phyloP scores from a whole-genome alignment of 164 flowering plant species.

The Warburgia ugandensis region DNA sequence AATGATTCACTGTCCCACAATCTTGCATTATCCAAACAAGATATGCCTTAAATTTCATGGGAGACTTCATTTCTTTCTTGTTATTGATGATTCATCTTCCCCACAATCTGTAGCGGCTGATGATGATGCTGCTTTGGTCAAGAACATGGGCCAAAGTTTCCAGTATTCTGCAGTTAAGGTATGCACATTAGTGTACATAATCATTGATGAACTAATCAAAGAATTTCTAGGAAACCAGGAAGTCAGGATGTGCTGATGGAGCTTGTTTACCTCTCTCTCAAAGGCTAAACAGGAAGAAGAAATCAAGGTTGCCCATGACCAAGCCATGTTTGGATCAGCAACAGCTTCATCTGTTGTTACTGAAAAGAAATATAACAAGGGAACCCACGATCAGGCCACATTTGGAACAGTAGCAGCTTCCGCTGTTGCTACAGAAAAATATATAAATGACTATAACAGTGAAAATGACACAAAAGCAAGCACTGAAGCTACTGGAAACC shows the following conservation, averaged over 20 bases:
- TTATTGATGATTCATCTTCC: too few species aligned
- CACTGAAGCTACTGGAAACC: background rate
- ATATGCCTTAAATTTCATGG: background rate
- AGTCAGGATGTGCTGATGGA: too few species aligned
- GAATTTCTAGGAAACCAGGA: too few species aligned
- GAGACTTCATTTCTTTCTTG: background rate
- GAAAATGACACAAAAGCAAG: background rate
- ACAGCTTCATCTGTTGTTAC: constrained; percentile 11
- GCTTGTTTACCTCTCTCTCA: too few species aligned
- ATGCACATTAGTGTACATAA: too few species aligned
- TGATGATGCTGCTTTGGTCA: constrained; percentile 67
- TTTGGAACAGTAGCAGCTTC: too few species aligned
- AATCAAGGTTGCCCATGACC: constrained; percentile 68
- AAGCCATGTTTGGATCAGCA: constrained; percentile 77
- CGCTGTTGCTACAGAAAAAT: too few species aligned
- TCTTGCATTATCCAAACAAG: background rate
- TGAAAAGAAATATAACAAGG: too few species aligned
- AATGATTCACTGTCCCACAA: background rate
- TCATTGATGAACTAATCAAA: too few species aligned
- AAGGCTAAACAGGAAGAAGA: constrained; percentile 63
- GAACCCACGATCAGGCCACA: too few species aligned
- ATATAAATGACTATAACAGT: too few species aligned
- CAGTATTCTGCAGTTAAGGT: constrained; percentile 82
- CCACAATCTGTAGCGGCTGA: constrained; percentile 50
- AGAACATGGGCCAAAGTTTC: constrained; percentile 69